Conservation (phyloP, 2,329 filamentous ascomycete genomes). For the Rhinocladiella similis region DNA sequence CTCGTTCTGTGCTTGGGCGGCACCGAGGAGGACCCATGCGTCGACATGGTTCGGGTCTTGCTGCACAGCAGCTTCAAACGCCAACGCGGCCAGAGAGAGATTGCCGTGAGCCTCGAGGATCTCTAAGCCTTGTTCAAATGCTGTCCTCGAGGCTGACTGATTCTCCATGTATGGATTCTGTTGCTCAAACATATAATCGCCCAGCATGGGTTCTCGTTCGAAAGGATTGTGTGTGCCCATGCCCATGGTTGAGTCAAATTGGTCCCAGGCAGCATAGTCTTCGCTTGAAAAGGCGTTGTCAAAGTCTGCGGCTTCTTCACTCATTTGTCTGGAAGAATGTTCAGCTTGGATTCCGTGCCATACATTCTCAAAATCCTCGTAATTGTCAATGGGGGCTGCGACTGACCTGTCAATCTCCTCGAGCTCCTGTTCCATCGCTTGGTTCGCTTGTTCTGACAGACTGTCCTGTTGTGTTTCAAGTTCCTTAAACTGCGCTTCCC, state of each 20-base stretch:
- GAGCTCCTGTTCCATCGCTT: constrained; percentile 80
- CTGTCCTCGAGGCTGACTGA: constrained; percentile 55
- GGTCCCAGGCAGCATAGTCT: constrained; percentile 78
- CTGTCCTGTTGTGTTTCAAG: constrained; percentile 52
- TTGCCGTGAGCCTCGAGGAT: constrained; percentile 95
- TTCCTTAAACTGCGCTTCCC: constrained; percentile 95
- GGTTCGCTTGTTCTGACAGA: constrained; percentile 64
- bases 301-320: constrained; percentile 61
- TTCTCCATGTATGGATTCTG: constrained; percentile 86
- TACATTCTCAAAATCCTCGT: constrained; percentile 86
- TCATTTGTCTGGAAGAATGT: constrained; percentile 57
- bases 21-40: constrained; percentile 90
- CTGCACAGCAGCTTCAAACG: constrained; percentile 93
- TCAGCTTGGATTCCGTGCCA: constrained; percentile 50
- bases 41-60: constrained; percentile 84
- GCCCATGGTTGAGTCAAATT: constrained; percentile 59
- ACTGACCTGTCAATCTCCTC: constrained; percentile 86
- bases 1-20: constrained; percentile 95
- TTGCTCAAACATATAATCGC: constrained; percentile 91
- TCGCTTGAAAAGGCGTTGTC: constrained; percentile 64
- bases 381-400: constrained; percentile 69
- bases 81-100: constrained; percentile 85
- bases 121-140: constrained; percentile 88
- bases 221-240: constrained; percentile 62
- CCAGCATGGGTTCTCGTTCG: constrained; percentile 68